Evolutionary conservation across 2,329 filamentous ascomycete genomes (phyloP).

Genomic region (Fusarium xyrophilum): DNA sequence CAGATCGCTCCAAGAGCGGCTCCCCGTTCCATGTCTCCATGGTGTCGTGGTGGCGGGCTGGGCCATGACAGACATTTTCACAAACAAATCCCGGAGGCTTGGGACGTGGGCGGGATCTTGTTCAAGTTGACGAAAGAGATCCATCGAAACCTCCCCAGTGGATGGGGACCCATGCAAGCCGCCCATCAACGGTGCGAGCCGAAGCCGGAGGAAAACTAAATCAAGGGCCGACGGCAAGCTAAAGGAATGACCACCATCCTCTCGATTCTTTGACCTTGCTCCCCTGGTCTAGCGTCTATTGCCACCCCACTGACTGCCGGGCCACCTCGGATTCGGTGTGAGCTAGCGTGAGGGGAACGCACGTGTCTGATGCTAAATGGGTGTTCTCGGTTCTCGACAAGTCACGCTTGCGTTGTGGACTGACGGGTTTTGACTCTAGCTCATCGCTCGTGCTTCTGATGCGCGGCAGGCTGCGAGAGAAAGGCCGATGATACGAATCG

Average conservation of each 20-base stretch:
- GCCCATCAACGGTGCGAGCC: slow-evolving; percentile 49
- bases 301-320: slow-evolving; percentile 31
- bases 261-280: slow-evolving; percentile 27
- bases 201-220: slow-evolving; percentile 47
- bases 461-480: slow-evolving; percentile 9
- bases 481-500: slow-evolving; percentile 15
- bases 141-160: slow-evolving; percentile 32
- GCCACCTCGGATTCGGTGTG: slow-evolving; percentile 23
- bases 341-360: slow-evolving; percentile 36
- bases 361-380: slow-evolving; percentile 49
- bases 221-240: slow-evolving; percentile 42
- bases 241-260: slow-evolving; percentile 27
- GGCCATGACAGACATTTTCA: slow-evolving; percentile 18
- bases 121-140: slow-evolving; percentile 37
- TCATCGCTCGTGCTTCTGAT: slow-evolving; percentile 14
- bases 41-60: slow-evolving; percentile 30
- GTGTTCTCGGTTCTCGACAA: slow-evolving; percentile 30
- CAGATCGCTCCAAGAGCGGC: neutral
- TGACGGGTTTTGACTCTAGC: slow-evolving; percentile 26
- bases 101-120: slow-evolving; percentile 41
- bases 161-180: slow-evolving; percentile 42
- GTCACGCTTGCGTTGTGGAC: slow-evolving; percentile 29
- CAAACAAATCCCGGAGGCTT: slow-evolving; percentile 41
- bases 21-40: slow-evolving; percentile 15
- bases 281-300: slow-evolving; percentile 35